Conservation (phyloP, 495 filamentous ascomycete species). For the Corynascus novoguineensis region DNA sequence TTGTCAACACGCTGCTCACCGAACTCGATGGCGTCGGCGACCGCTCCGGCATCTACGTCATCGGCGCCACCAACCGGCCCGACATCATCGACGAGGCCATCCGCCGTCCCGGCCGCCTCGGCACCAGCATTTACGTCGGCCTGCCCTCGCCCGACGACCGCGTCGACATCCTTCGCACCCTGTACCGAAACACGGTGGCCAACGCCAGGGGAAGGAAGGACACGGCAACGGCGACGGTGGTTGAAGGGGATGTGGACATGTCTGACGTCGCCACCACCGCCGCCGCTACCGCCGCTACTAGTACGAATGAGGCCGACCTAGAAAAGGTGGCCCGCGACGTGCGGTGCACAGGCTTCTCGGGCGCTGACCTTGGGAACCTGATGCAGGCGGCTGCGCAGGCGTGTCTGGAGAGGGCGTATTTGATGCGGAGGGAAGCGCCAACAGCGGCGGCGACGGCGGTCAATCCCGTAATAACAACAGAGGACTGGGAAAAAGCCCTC, state of each 20-base stretch:
- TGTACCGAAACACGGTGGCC: conserved; percentile 59
- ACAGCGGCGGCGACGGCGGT: background rate
- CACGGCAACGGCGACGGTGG: conserved; percentile 38
- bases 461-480: conserved; percentile 50
- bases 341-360: conserved; percentile 78
- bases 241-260: conserved; percentile 6
- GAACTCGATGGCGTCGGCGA: conserved; percentile 84
- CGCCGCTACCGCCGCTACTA: background rate
- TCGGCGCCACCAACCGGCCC: conserved; percentile 90
- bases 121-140: conserved; percentile 85
- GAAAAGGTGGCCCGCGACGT: conserved; percentile 57
- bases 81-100: conserved; percentile 97
- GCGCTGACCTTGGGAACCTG: conserved; percentile 79
- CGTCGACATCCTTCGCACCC: conserved; percentile 75
- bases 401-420: conserved; percentile 57
- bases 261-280: background rate
- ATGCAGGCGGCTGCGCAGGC: conserved; percentile 70
- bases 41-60: conserved; percentile 84
- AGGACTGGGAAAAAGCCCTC: conserved; percentile 75
- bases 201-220: conserved; percentile 24
- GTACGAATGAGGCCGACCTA: conserved; percentile 34
- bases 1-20: conserved; percentile 95
- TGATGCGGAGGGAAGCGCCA: conserved; percentile 16
- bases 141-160: conserved; percentile 74
- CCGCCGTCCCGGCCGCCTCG: conserved; percentile 84